Evolutionary conservation across 768 basidiomycete species (phyloP), one percentile per base, ranked within the genome.

Genomic region (Tulasnella sp.): DNA sequence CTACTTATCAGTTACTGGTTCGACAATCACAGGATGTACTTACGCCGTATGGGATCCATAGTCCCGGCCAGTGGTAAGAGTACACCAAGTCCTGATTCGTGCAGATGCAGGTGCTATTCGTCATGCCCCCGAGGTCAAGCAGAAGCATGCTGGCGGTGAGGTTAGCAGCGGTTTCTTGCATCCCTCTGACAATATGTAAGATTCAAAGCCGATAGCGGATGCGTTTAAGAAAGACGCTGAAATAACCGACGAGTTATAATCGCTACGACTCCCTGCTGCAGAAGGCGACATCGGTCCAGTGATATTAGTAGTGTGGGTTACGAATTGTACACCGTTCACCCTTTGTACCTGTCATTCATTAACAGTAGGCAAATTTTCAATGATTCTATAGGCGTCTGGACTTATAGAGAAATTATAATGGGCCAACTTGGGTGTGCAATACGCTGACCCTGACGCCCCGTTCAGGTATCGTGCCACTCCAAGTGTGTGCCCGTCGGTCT

Each of bases 21-120:
- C n/a, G 24, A 28, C 8, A 16, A 16, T 69, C 64, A 16, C 12
- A 37, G 12, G 16, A 11, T 37, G 31, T 54, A 69, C 64, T 2
- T 69, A 69, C 64, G 16, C 64, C 64, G 18, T 69, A 69, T 18
- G 64, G 64, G 3, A 69, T 69, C 64, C 64, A 69, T 12, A 69
- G 20, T 12, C 64, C 64, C 64, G 37, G 34, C 64, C 64, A 37
- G 64, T 69, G 64, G 18, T 69, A 69, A 28, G 64, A 24, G 28
- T 69, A 69, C 28, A 69, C 64, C 64, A 69, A 69, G 64, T 69
- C 28, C 64, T 69, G 64, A 18, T 69, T 28, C 31, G 64, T 69
- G 28, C 37, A 69, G 31, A 20, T 69, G 34, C 64, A 69, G 28
- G 64, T 69, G 31, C 31, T 37, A 18, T 34, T 37, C 64, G 37